Evolutionary conservation across 1,284 basidiomycete genomes (phyloP), one percentile per base, ranked within the genome.

Genomic region (Cryptococcus hybrid): DNA sequence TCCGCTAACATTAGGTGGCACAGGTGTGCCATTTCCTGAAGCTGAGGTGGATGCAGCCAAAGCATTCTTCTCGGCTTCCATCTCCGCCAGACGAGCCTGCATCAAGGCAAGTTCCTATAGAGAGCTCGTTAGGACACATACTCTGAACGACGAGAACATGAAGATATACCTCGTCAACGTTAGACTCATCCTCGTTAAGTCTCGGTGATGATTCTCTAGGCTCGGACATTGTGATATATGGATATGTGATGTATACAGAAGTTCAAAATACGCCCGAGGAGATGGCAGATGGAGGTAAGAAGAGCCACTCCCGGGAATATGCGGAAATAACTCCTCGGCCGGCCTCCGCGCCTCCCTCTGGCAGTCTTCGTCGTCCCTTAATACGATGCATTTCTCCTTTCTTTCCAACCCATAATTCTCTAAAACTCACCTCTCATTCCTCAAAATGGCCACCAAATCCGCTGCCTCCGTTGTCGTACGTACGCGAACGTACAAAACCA

Each of bases 11-110:
- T 45, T 44, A 13, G 37, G 44, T 43, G 18, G 2, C 13, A 7
- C 46, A 7, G 46, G 24, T 1, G 54, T 47, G 7, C 57, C 54
- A 42, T 51, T 58, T 8, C 55, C 57, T 7, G 60, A 51, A 35
- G 52, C 53, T 43, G 52, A 42, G 56, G 61, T 57, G 11, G 57
- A 59, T 44, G 55, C 55, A 24, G 24, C 24, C 8, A 62, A 53
- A 52, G 86, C 83, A 67, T 90, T 88, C 59, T 90, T 89, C 56
- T 89, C 89, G 50, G 89, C 90, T 71, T 96, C 93, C 67, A 98
- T 85, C 77, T 96, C 73, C 47, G 88, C 89, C 30, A 93, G 88
- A 54, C 90, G 84, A 75, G 91, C 89, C 80, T 94, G 95, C 93
- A 96, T 96, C 66, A 78, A 76, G 59, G 78, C 76, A 47, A 84